Base-by-base conservation (phyloP, 148 eudicot species). In the Diospyros lotus region DNA sequence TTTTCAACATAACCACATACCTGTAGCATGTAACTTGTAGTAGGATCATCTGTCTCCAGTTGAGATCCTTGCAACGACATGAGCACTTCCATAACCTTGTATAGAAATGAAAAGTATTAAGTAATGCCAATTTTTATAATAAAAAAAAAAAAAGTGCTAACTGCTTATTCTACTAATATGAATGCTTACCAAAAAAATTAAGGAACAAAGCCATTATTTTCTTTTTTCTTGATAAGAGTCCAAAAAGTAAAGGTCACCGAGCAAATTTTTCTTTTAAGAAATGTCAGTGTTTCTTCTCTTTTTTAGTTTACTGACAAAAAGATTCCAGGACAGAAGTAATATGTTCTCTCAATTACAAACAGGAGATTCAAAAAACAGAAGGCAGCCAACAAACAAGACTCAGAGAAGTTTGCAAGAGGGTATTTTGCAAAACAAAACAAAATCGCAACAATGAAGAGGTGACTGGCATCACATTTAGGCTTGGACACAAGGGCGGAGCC, bases 41-140 rank as follows among this genome's bases (percentile, higher is more conserved):
- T 95, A 18, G 97, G 98, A 84, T 95, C 98, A 75, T 95, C 98
- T 1, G 92, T 81, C 84, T 95, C 98, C 97, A 95, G 81, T 83
- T 89, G 92, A 64, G 98, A 92, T 80, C 93, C 97, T 92, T 95
- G 98, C 77, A 95, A 78, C 15, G 96, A 89, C 96, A 92, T 89
- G 52, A 95, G 96, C 73, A 95, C 96, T 80, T 95, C 98, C 98
- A 95, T 95, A 63, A 95, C 98, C 98, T 95, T 69, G 82, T 28
- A 82, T 53, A 74, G 45, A 62, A 74, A 58, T 28, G 64, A 66
- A 61, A 18, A 59, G 44, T 42, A 18, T 9, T 50, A 54, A 41
- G 58, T 66, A 51, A 72, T n/a, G 72, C 42, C n/a, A 40, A 1
- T 38, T 48, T 18, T 40, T 45, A 5, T 9, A 42, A 76, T 28